Base-by-base conservation (phyloP, 169 alveolate species). In the Amoebophrya sp. region DNA sequence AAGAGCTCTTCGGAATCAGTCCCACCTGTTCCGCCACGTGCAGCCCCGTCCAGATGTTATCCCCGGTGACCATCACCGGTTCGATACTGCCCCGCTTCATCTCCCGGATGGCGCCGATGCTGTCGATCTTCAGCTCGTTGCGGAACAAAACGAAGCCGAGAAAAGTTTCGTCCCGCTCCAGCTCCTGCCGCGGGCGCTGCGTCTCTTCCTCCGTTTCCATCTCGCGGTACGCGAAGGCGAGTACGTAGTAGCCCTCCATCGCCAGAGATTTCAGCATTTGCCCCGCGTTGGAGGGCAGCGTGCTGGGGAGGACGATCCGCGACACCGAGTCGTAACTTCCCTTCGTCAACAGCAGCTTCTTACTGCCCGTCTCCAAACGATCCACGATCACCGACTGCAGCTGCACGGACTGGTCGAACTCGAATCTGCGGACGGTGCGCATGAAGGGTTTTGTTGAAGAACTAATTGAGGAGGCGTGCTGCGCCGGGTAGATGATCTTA, bases 351-450 rank as follows among this genome's bases (percentile, higher is more conserved):
- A 66, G 18, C 35, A 1, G 10, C 35, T 18, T 66, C 32, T n/a
- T 18, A n/a, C n/a, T n/a, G n/a, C n/a, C n/a, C 35, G 32, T 25
- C 32, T 66, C 18, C 83, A 66, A 25, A 0, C 1, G 35, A n/a
- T 66, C 83, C 83, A 66, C 83, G 29, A 7, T 1, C 10, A 66
- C 83, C 1, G 39, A 25, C 83, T 66, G 83, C 38, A 66, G 32
- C 35, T 66, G 83, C 35, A 66, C 83, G 39, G 29, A 1, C 83
- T 66, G 83, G 83, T 66, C 83, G 83, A 66, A 66, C 83, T 66
- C 83, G 18, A 66, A 66, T 25, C 18, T 2, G 2, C 83, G 83
- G 10, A 66, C 35, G 32, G 83, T 66, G 39, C 83, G 83, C 7
- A 66, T 0, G 39, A 66, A 7, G n/a, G n/a, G n/a, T n/a, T n/a